Conservation (phyloP, 1,139 yeast species). For the Saccharomyces hybrid region DNA sequence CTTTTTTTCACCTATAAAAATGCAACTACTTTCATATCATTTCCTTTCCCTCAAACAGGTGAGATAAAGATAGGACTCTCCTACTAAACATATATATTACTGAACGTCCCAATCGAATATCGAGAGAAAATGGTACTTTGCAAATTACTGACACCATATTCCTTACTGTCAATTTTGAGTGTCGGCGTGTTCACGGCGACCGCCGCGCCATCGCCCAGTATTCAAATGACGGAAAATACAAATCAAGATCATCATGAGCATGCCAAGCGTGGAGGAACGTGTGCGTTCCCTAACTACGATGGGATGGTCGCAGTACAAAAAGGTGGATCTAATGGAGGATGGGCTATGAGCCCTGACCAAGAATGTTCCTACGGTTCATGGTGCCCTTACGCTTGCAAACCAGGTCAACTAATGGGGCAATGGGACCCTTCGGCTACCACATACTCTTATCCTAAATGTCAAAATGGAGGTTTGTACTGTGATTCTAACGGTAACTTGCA, state of each 20-base stretch:
- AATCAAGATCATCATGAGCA: slow-evolving; percentile 8
- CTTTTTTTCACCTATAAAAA: neutral
- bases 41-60: neutral
- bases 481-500: slow-evolving; percentile 59
- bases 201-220: slow-evolving; percentile 6
- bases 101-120: neutral
- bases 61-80: neutral
- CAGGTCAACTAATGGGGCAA: slow-evolving; percentile 74
- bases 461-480: slow-evolving; percentile 77
- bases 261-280: slow-evolving; percentile 38
- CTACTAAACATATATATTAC: neutral
- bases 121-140: neutral
- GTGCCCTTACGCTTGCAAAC: slow-evolving; percentile 86
- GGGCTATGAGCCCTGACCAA: slow-evolving; percentile 83
- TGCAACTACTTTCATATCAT: neutral
- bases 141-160: neutral
- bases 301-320: slow-evolving; percentile 66
- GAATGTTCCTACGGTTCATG: slow-evolving; percentile 63
- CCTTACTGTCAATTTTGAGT: neutral
- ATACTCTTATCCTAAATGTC: slow-evolving; percentile 62
- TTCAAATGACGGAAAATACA: neutral
- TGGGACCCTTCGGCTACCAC: slow-evolving; percentile 59
- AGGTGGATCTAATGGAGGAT: slow-evolving; percentile 57
- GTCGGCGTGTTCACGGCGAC: slow-evolving; percentile 7
- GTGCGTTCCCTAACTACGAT: slow-evolving; percentile 56